A percentile compares a stretch with the other conserved stretches of the same genome.
Evolutionary conservation across 108 stramenopile species (phyloP).

Genomic region (Poteriospumella lacustris): DNA sequence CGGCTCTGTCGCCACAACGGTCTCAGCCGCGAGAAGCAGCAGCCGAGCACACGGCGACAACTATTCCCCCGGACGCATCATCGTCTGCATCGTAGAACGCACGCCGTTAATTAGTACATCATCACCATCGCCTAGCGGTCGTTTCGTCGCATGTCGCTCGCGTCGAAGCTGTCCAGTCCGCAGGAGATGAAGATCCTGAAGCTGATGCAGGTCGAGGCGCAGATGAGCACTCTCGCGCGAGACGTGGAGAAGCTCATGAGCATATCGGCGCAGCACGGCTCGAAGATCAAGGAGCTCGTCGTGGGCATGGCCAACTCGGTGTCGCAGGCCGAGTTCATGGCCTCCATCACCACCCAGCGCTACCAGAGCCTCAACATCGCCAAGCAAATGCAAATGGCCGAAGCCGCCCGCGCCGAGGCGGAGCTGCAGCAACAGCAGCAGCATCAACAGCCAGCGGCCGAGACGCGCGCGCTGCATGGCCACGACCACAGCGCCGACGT

Average conservation of each 20-base stretch:
- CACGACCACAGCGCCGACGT: background rate
- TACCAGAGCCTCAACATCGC: background rate
- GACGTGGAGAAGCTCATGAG: background rate
- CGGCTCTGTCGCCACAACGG: too few species aligned
- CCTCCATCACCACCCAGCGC: background rate
- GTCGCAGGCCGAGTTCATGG: constrained; percentile 6
- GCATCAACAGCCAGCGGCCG: background rate
- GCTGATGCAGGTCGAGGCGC: background rate
- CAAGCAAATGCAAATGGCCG: background rate
- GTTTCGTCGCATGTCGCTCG: too few species aligned
- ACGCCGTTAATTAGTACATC: too few species aligned
- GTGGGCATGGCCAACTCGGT: background rate
- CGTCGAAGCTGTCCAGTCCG: too few species aligned
- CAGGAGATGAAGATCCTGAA: background rate
- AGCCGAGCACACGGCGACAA: too few species aligned
- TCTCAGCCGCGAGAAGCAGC: too few species aligned
- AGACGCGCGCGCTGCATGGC: background rate
- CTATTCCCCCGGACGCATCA: too few species aligned
- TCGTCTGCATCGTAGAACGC: too few species aligned
- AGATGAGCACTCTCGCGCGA: background rate
- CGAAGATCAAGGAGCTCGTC: background rate
- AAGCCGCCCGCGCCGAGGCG: background rate
- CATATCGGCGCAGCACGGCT: background rate
- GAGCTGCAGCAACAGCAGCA: background rate
- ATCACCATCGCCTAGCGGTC: too few species aligned